Evolutionary conservation across 2,329 filamentous ascomycete genomes (phyloP).

Genomic region (Pestalotiopsis sp.): DNA sequence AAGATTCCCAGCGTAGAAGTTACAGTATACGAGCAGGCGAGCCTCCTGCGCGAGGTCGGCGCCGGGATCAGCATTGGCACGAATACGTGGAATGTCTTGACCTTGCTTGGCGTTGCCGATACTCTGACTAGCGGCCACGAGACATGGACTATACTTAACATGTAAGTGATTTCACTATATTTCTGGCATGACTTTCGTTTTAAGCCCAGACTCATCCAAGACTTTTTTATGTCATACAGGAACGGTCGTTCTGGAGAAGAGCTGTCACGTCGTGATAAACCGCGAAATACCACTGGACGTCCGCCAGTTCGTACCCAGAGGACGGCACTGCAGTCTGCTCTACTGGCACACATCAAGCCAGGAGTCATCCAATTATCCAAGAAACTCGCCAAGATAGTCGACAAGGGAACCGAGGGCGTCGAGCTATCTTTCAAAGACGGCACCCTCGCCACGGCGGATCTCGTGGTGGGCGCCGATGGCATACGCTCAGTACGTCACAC

Average conservation of each 20-base stretch:
- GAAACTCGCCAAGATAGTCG: constrained; percentile 40
- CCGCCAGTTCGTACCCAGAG: constrained; percentile 28
- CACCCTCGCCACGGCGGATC: constrained; percentile 38
- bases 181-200: too few relatives aligned
- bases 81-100: constrained; percentile 50
- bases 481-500: constrained; percentile 45
- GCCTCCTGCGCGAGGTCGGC: constrained; percentile 46
- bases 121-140: constrained; percentile 26
- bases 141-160: constrained; percentile 26
- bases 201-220: too few relatives aligned
- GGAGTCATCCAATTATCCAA: constrained; percentile 47
- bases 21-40: constrained; percentile 47
- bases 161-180: constrained; percentile 23
- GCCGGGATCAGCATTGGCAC: constrained; percentile 48
- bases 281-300: constrained; percentile 14
- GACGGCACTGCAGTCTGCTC: constrained; percentile 48
- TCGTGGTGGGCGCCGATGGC: constrained; percentile 55
- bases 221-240: too few relatives aligned
- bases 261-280: constrained; percentile 24
- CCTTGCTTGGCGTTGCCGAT: constrained; percentile 45
- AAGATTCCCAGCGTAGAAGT: constrained; percentile 42
- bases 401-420: constrained; percentile 38
- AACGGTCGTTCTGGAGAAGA: constrained; percentile 30
- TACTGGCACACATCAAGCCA: constrained; percentile 46
- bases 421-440: constrained; percentile 49